These are phyloP conservation scores for Solanum habrochaites DNA, from an alignment of 257 asterid genomes.

Conservation along the genomic window DNA sequence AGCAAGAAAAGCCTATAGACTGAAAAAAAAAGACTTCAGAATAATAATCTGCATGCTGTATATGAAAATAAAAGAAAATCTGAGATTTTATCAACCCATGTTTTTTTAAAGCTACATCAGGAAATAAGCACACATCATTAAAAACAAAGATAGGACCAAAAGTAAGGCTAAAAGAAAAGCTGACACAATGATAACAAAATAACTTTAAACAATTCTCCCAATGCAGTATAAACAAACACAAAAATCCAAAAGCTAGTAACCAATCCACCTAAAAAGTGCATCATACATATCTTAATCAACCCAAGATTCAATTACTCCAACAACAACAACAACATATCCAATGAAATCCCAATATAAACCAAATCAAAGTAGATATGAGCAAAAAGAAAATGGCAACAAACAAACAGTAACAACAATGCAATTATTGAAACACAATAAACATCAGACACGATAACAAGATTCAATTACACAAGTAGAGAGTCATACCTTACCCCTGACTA, in stretches of 20 bases:
- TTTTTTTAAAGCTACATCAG: neutral
- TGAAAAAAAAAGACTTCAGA: neutral
- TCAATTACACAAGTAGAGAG: neutral
- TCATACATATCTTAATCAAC: neutral
- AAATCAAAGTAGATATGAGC: neutral
- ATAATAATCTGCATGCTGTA: neutral
- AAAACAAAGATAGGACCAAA: neutral
- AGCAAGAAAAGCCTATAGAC: neutral
- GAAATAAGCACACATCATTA: neutral
- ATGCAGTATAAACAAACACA: neutral
- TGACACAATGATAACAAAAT: neutral
- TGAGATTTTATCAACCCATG: neutral
- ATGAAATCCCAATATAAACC: neutral
- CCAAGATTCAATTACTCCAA: neutral
- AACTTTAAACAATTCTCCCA: neutral
- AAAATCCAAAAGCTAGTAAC: neutral
- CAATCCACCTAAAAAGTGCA: neutral
- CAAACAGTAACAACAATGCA: neutral
- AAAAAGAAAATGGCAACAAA: too few relatives aligned
- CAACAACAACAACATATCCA: neutral
- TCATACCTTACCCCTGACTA: neutral
- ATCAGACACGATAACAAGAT: neutral
- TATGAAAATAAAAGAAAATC: neutral
- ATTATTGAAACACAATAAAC: neutral
- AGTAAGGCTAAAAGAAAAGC: neutral